Conservation (phyloP, 495 filamentous ascomycete species). For the Sabuloglossum arenarium region DNA sequence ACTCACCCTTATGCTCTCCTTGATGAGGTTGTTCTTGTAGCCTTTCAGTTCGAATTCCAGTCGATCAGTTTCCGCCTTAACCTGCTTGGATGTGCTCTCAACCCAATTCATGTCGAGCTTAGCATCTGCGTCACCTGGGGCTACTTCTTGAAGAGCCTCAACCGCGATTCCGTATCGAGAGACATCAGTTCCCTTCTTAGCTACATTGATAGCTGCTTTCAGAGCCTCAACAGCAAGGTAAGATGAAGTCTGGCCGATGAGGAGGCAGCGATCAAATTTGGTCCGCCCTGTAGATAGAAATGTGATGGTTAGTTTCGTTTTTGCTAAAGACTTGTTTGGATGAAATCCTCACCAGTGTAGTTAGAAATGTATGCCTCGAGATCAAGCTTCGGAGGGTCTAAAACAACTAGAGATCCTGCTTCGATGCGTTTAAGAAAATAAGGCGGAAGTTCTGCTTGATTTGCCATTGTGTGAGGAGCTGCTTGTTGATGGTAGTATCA, state of each 20-base stretch:
- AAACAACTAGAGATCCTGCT: slow-evolving; percentile 16
- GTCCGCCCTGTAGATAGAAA: slow-evolving; percentile 42
- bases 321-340: not conserved
- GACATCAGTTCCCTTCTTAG: slow-evolving; percentile 58
- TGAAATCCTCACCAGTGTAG: slow-evolving; percentile 45
- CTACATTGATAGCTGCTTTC: slow-evolving; percentile 52
- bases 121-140: slow-evolving; percentile 47
- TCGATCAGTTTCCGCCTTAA: slow-evolving; percentile 44
- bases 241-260: slow-evolving; percentile 61
- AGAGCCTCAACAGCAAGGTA: slow-evolving; percentile 63
- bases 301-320: not conserved
- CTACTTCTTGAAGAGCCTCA: slow-evolving; percentile 36
- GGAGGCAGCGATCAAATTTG: slow-evolving; percentile 54
- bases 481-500: too few relatives aligned
- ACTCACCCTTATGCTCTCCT: slow-evolving; percentile 83
- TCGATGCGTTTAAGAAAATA: slow-evolving; percentile 22
- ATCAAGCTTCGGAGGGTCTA: slow-evolving; percentile 77
- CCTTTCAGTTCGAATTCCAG: slow-evolving; percentile 68
- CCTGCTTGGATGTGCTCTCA: slow-evolving; percentile 34
- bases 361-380: slow-evolving; percentile 83
- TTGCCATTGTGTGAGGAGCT: slow-evolving; percentile 21
- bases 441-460: slow-evolving; percentile 21
- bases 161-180: slow-evolving; percentile 48
- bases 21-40: slow-evolving; percentile 95
- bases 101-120: slow-evolving; percentile 49